Base-by-base conservation (phyloP, 2,329 filamentous ascomycete genomes). In the Capronia coronata region DNA sequence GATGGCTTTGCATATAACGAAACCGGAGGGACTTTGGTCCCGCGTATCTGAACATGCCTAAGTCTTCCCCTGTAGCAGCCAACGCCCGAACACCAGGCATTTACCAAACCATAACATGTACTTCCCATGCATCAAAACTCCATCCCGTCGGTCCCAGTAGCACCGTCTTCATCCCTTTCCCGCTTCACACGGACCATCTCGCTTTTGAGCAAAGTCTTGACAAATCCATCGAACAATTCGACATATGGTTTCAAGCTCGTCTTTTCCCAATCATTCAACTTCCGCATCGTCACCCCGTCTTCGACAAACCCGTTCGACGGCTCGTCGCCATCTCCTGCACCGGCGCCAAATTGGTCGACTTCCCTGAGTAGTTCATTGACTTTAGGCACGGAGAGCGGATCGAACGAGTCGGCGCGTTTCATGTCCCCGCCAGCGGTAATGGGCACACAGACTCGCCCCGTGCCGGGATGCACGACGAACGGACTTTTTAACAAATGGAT, bases 401-500 rank as follows among this genome's bases (percentile, higher is more conserved):
- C 87, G 62, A 98, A 98, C 2, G 83, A 77, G 42, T 93, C 87
- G 0, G 91, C 77, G 3, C 71, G 75, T 16, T 48, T 46, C 58
- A 60, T 60, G 25, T 59, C 56, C 16, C 58, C 59, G 19, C 43
- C 52, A 1, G 81, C 78, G 65, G 97, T 87, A 62, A 98, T 97
- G 1, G 93, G 93, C 44, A 98, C 93, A 71, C 93, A 98, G 5
- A 98, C 87, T 47, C 91, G 75, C 1, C 93, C 91, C 0, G 93
- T 98, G 14, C 89, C 89, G 0, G 93, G 93, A 66, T 98, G 93
- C 30, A 98, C 84, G 53, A 96, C 91, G 64, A 98, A 98, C 0
- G 93, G 93, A 55, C 84, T 90, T 67, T 98, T 98, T 61, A 98
- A 82, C 76, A 98, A 80, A 77, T 98, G 93, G 72, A 96, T 97